phyloP scores from a whole-genome alignment of 2,329 filamentous ascomycete genomes.

The Colletotrichum horii region DNA sequence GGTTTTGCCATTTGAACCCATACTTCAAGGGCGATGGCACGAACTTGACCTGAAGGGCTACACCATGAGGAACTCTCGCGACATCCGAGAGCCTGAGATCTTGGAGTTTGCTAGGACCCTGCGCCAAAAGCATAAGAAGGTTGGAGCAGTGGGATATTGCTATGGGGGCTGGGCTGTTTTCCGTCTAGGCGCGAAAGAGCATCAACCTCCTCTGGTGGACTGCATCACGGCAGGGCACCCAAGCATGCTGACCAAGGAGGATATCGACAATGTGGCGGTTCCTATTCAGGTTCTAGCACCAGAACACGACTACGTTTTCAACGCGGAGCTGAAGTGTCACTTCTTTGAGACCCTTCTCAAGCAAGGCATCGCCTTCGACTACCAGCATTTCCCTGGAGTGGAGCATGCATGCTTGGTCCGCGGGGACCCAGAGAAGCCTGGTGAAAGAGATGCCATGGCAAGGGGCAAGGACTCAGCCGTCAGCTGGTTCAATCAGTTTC shows the following conservation, averaged over 20 bases:
- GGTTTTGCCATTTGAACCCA: constrained; percentile 30
- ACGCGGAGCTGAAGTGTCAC: constrained; percentile 46
- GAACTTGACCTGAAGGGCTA: constrained; percentile 45
- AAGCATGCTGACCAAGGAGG: constrained; percentile 43
- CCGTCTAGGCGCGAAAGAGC: constrained; percentile 45
- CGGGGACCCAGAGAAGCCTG: constrained; percentile 38
- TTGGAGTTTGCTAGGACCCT: constrained; percentile 40
- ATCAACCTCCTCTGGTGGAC: constrained; percentile 45
- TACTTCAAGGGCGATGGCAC: constrained; percentile 30
- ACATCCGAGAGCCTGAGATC: constrained; percentile 44
- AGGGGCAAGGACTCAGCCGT: constrained; percentile 49
- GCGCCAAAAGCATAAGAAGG: constrained; percentile 33
- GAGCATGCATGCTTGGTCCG: constrained; percentile 46
- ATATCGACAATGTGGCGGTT: constrained; percentile 50
- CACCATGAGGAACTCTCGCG: constrained; percentile 38
- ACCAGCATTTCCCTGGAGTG: constrained; percentile 51
- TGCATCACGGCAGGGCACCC: constrained; percentile 51
- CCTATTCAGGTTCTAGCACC: constrained; percentile 58
- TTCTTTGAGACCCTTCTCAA: constrained; percentile 39
- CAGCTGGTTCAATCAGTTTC: constrained; percentile 38
- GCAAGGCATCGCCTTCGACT: constrained; percentile 44
- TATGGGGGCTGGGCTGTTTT: constrained; percentile 58
- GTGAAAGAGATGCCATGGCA: constrained; percentile 44
- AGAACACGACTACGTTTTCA: constrained; percentile 46
- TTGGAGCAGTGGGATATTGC: constrained; percentile 54